A percentile compares a stretch with the other conserved stretches of the same genome.
These are phyloP conservation scores for Magnusiomyces ingens DNA, from an alignment of 1,139 yeast species.

Conservation along the genomic window DNA sequence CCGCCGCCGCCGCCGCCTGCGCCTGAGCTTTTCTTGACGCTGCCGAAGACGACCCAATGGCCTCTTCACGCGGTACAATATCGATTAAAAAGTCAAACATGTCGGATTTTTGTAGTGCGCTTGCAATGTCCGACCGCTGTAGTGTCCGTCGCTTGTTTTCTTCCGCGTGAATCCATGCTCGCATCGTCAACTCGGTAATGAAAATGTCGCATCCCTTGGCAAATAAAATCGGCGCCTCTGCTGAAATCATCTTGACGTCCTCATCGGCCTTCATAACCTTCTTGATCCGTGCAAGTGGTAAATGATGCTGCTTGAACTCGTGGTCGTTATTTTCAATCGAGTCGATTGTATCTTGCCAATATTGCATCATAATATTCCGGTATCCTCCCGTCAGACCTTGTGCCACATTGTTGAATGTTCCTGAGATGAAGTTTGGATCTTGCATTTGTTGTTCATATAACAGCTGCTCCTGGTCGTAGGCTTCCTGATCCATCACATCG, in stretches of 20 bases:
- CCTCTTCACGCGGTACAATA: constrained; percentile 71
- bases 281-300: constrained; percentile 90
- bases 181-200: constrained; percentile 92
- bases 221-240: constrained; percentile 94
- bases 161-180: constrained; percentile 99
- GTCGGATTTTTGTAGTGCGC: constrained; percentile 88
- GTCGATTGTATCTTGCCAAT: constrained; percentile 90
- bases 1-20: constrained; percentile 14
- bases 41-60: constrained; percentile 18
- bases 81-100: constrained; percentile 96
- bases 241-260: constrained; percentile 94
- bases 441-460: constrained; percentile 8
- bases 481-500: constrained; percentile 13
- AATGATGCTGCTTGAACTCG: constrained; percentile 88
- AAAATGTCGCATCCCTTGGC: constrained; percentile 97
- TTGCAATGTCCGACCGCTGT: constrained; percentile 91
- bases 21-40: constrained; percentile 14
- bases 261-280: constrained; percentile 98
- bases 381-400: constrained; percentile 83
- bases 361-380: constrained; percentile 84
- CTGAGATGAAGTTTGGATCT: constrained; percentile 14
- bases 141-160: constrained; percentile 89
- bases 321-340: constrained; percentile 84
- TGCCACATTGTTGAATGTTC: constrained; percentile 74
- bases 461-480: constrained; percentile 10